phyloP scores from a whole-genome alignment of 441 rosid genomes.

The Bruguiera hainesii region DNA sequence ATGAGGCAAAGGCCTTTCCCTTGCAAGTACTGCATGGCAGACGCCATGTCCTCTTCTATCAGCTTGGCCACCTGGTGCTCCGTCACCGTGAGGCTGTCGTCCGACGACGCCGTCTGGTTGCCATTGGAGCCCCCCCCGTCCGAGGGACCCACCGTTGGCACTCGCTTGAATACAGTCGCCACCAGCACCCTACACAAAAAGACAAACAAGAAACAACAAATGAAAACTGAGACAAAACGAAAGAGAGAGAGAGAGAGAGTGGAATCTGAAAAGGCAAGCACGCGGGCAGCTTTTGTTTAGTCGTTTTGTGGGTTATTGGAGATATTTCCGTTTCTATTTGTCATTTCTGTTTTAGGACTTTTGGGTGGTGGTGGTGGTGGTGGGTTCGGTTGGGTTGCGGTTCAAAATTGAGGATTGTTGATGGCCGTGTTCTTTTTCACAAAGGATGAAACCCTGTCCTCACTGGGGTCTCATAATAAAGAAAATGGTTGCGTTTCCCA shows the following conservation, averaged over 20 bases:
- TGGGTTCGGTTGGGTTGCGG: too few relatives aligned
- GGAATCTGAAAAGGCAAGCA: constrained; percentile 54
- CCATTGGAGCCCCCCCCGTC: constrained; percentile 26
- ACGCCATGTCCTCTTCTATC: constrained; percentile 95
- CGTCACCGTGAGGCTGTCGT: constrained; percentile 41
- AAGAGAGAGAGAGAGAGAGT: constrained; percentile 4
- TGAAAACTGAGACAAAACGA: neutral
- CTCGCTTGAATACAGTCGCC: constrained; percentile 46
- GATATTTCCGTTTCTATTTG: neutral
- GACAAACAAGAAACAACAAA: neutral
- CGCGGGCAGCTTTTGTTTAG: constrained; percentile 72
- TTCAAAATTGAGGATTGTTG: too few relatives aligned
- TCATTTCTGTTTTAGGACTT: neutral
- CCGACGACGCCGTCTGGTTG: neutral
- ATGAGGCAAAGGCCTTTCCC: constrained; percentile 95
- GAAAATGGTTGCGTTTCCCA: constrained; percentile 12
- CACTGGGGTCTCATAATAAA: neutral
- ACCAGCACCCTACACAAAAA: constrained; percentile 32
- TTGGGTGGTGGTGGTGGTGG: neutral
- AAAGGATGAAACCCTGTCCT: neutral
- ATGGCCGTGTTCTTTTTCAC: neutral
- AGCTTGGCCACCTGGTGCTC: constrained; percentile 87
- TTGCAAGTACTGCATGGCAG: constrained; percentile 95
- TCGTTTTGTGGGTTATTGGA: constrained; percentile 35
- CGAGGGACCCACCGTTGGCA: constrained; percentile 25